Evolutionary conservation across 768 basidiomycete species (phyloP).

Genomic region (Suillus clintonianus): DNA sequence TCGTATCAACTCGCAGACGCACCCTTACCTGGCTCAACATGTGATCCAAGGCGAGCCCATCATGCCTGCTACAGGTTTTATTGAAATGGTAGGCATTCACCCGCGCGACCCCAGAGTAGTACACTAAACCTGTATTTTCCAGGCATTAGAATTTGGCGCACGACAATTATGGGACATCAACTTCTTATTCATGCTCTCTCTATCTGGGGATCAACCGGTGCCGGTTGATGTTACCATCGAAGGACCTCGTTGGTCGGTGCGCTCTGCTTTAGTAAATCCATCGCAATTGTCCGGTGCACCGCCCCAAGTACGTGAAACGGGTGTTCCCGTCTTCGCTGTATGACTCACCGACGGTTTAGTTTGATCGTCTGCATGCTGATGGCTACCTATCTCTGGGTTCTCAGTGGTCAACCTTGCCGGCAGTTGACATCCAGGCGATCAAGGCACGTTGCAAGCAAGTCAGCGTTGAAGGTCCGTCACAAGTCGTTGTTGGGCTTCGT

Average conservation of each 20-base stretch:
- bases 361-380: not conserved
- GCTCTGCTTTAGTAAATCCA: not conserved
- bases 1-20: constrained; percentile 36
- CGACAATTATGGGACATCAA: not conserved
- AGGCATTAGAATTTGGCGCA: constrained; percentile 4
- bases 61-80: constrained; percentile 47
- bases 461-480: not conserved
- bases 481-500: not conserved
- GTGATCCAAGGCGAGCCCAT: constrained; percentile 46
- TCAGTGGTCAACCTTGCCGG: not conserved
- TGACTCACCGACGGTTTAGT: not conserved
- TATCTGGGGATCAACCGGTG: not conserved
- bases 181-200: not conserved
- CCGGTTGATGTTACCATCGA: not conserved
- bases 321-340: not conserved
- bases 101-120: not conserved
- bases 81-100: constrained; percentile 35
- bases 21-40: constrained; percentile 45
- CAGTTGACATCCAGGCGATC: not conserved
- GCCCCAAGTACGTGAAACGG: not conserved
- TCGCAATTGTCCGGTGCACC: not conserved
- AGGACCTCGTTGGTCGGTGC: not conserved
- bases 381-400: not conserved
- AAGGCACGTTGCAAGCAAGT: not conserved
- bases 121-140: too few species aligned